Evolutionary conservation across 2,329 filamentous ascomycete species (phyloP), one percentile per base, ranked within the genome.

Genomic region (Akanthomyces uredinophilus): DNA sequence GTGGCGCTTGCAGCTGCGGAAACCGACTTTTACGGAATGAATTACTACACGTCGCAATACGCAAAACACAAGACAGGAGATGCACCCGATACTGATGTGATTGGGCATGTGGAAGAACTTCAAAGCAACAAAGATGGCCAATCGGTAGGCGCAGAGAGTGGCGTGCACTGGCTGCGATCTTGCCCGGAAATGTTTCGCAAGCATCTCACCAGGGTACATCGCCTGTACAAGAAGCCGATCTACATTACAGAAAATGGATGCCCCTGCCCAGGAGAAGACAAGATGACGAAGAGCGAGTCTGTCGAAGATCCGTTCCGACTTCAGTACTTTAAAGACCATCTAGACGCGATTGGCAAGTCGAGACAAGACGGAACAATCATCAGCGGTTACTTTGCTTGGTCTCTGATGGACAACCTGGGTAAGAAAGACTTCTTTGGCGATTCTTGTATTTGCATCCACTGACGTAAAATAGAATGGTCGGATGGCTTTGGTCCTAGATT

Each of bases 1-100:
- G 53, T 61, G 6, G 57, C 73, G 0, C 65, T 75, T 0, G 54
- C 63, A 0, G 65, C 65, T 4, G 67, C 69, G 0, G 67, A 70
- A 8, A 68, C 66, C 4, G 70, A 72, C 56, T 77, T 77, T 57
- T 77, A 76, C 62, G 74, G 75, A 49, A 77, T 77, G 74, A 76
- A 77, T 65, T 74, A 72, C 62, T 78, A 78, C 70, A 76, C 75
- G 0, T 72, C 72, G 0, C 72, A 74, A 60, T 77, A 70, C 59
- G 72, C 72, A 1, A 69, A 68, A 2, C 71, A 74, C 56, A 63
- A 67, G 2, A 49, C 66, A 4, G 60, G 43, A 5, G 66, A 66
- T 1, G 66, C 74, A 1, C 60, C 68, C 0, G 67, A 63, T 5
- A 71, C 69, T 1, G 74, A 77, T 64, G 71, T 72, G 52, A 58